Percentiles rank a stretch among this genome's conserved stretches.
These are phyloP conservation scores for Umbelopsis ramanniana DNA, from an alignment of 192 early-diverging fungal species.

Conservation along the genomic window DNA sequence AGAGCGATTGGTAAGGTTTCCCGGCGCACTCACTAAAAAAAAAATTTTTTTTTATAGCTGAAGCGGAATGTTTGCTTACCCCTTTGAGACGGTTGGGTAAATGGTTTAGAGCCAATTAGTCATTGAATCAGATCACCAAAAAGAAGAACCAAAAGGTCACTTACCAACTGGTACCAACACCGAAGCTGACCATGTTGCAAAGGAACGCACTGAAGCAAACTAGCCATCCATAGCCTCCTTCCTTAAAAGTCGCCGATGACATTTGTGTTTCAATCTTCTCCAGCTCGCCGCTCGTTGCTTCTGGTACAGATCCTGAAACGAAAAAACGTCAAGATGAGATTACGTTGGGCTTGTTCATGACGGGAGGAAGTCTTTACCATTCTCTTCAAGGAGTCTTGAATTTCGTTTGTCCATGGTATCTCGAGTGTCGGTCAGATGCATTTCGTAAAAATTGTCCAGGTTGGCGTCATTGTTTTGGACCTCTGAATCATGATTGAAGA, in stretches of 20 bases:
- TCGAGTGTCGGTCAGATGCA: constrained; percentile 4
- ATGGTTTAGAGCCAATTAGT: background rate
- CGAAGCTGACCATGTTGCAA: constrained; percentile 21
- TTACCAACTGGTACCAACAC: constrained; percentile 35
- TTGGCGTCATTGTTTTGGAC: background rate
- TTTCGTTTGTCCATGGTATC: background rate
- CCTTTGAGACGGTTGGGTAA: background rate
- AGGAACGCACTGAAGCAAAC: constrained; percentile 28
- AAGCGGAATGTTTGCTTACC: constrained; percentile 9
- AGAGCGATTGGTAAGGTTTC: background rate
- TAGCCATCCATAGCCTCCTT: constrained; percentile 33
- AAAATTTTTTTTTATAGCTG: background rate
- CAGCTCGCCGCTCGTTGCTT: background rate
- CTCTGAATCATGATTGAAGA: background rate
- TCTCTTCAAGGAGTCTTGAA: too few species aligned
- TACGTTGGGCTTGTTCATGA: too few species aligned
- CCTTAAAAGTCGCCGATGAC: background rate
- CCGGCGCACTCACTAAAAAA: background rate
- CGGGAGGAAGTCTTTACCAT: too few species aligned
- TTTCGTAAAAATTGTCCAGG: constrained; percentile 11
- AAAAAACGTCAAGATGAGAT: too few species aligned
- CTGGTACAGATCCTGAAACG: background rate
- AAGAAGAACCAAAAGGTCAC: background rate
- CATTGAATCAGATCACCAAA: background rate
- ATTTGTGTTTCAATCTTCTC: constrained; percentile 19